phyloP scores from a whole-genome alignment of 1,139 yeast species.

The Yamadazyma buinensis region DNA sequence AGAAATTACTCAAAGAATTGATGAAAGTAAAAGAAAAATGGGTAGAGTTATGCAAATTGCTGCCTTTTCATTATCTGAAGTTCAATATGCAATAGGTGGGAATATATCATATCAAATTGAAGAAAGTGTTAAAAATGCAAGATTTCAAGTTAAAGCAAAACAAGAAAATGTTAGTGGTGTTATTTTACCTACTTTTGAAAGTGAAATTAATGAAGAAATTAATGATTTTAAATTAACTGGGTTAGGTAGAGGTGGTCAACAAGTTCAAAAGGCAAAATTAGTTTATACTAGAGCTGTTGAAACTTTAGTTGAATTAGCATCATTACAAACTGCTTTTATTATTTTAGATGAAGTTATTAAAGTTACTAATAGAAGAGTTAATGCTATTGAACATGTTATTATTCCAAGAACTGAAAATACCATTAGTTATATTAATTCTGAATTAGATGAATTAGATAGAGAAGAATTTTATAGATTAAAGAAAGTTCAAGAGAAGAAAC shows the following conservation, averaged over 20 bases:
- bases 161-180: constrained; percentile 98
- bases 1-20: constrained; percentile 90
- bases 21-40: constrained; percentile 95
- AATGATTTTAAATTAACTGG: constrained; percentile 97
- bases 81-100: constrained; percentile 94
- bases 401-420: constrained; percentile 98
- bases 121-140: constrained; percentile 85
- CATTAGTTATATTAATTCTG: constrained; percentile 87
- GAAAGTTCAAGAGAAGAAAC: constrained; percentile 96
- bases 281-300: constrained; percentile 95
- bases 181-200: constrained; percentile 86
- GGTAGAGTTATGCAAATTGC: constrained; percentile 99
- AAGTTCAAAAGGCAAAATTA: constrained; percentile 88
- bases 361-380: constrained; percentile 96
- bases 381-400: constrained; percentile 97
- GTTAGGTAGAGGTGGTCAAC: constrained; percentile 97
- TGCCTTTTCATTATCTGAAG: constrained; percentile 95
- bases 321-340: constrained; percentile 92
- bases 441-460: constrained; percentile 94
- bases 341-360: constrained; percentile 96
- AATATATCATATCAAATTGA: constrained; percentile 93
- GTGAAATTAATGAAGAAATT: constrained; percentile 74
- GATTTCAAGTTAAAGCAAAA: constrained; percentile 86
- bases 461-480: constrained; percentile 96
- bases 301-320: constrained; percentile 91